Base-by-base conservation (phyloP, 176 grass and related monocot species). In the Dactylis glomerata region DNA sequence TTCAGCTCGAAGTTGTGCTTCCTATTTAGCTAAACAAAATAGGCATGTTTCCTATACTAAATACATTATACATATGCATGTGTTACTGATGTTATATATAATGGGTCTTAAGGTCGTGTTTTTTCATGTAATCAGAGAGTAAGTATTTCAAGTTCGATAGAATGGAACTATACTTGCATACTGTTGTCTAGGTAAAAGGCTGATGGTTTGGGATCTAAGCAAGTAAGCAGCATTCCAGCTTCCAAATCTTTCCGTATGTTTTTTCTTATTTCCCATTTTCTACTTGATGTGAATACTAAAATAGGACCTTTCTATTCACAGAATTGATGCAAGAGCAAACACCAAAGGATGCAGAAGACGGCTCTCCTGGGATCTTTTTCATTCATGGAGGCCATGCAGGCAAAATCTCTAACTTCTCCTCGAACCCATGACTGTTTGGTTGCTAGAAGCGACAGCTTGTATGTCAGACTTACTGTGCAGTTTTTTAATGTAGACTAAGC, bases 201-300 rank as follows among this genome's bases (percentile, higher is more conserved):
- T 99, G 31, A 99, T 99, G 96, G 88, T 99, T 68, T 99, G 96
- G 96, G 96, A 99, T 66, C 77, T 99, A 82, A 99, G 96, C 96
- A 99, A 90, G 96, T 96, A 85, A 36, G 36, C 73, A 75, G 27
- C 30, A 13, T 12, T 78, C 24, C 41, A 54, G 24, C 72, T 54
- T 78, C 1, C 77, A n/a, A 71, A 41, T 3, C 34, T 51, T 32
- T 2, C 34, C 10, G 16, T 49, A 17, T 41, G 17, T 23, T 63
- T 44, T 20, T 3, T 15, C 58, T 5, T 70, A 12, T 89, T 45
- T 71, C 51, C 41, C 20, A 8, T 10, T 38, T 71, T 52, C 26
- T 63, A 47, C 70, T 47, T 19, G 41, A 47, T 19, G 27, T 50
- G 78, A 30, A 67, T 38, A 10, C 22, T 57, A 36, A 77, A 0